phyloP scores from a whole-genome alignment of 2,329 filamentous ascomycete genomes.

The Alternaria hordeiaustralica region DNA sequence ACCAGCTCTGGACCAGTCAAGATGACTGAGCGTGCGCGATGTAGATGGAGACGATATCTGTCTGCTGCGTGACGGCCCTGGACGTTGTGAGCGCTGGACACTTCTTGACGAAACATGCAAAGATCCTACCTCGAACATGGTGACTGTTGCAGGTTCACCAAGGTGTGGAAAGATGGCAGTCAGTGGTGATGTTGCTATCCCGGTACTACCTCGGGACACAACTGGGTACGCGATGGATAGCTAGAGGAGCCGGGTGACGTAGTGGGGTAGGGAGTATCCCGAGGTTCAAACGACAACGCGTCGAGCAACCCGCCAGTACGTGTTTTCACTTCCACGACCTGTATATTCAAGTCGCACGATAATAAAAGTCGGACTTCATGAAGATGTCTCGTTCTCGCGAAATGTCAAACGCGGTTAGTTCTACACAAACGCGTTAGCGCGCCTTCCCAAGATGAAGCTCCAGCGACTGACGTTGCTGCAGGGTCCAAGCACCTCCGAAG shows the following conservation, averaged over 20 bases:
- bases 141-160: not conserved
- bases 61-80: conserved; percentile 69
- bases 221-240: not conserved
- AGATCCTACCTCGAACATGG: conserved; percentile 29
- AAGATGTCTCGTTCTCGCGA: not conserved
- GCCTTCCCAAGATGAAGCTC: not conserved
- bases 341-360: not conserved
- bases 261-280: conserved; percentile 10
- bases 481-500: conserved; percentile 19
- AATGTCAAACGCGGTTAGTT: not conserved
- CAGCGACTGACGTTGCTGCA: conserved; percentile 1
- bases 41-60: conserved; percentile 77
- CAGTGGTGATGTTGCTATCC: not conserved
- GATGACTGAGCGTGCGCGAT: conserved; percentile 82
- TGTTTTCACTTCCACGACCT: not conserved
- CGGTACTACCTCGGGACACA: not conserved
- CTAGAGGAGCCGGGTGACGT: conserved; percentile 6
- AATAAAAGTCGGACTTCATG: not conserved
- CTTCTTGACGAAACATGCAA: not conserved
- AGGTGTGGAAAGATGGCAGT: not conserved
- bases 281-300: not conserved
- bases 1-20: conserved; percentile 86
- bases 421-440: not conserved
- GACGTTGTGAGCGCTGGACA: not conserved
- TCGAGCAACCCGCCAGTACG: not conserved